Evolutionary conservation across 257 asterid species (phyloP).

Genomic region (Petunia axillaris): DNA sequence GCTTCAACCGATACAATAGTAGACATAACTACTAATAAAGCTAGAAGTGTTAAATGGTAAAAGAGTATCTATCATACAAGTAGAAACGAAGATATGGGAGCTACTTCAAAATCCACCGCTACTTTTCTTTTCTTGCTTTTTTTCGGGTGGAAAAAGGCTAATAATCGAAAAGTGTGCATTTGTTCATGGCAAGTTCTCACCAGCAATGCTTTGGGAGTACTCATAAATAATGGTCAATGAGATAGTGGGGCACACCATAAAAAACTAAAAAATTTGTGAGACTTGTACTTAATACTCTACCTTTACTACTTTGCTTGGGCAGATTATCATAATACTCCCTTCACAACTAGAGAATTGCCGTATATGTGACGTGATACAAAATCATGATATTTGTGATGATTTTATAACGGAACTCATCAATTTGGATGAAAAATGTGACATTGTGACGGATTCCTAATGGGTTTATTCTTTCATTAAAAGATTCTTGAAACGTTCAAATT

Average conservation of each 20-base stretch:
- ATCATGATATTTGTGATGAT: neutral
- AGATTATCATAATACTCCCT: neutral
- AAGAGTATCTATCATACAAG: neutral
- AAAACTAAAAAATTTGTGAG: conserved; percentile 4
- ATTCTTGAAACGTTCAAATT: too few species aligned
- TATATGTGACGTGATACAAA: too few species aligned
- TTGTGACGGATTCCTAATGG: too few species aligned
- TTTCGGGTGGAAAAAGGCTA: too few species aligned
- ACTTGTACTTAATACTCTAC: conserved; percentile 9
- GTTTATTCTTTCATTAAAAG: too few species aligned
- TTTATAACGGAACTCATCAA: neutral
- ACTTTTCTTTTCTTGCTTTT: conserved; percentile 21
- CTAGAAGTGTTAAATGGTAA: neutral
- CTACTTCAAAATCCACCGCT: conserved; percentile 33
- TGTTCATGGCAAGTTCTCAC: conserved; percentile 53
- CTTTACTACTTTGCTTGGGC: neutral
- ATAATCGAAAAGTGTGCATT: neutral
- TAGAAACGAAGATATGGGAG: neutral
- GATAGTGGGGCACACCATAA: neutral
- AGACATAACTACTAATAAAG: too few species aligned
- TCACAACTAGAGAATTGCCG: neutral
- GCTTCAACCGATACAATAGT: too few species aligned
- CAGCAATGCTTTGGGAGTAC: conserved; percentile 49
- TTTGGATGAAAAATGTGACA: neutral
- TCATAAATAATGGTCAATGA: conserved; percentile 34